phyloP scores from a whole-genome alignment of 2,329 filamentous ascomycete species.

The Aspergillus unguis region DNA sequence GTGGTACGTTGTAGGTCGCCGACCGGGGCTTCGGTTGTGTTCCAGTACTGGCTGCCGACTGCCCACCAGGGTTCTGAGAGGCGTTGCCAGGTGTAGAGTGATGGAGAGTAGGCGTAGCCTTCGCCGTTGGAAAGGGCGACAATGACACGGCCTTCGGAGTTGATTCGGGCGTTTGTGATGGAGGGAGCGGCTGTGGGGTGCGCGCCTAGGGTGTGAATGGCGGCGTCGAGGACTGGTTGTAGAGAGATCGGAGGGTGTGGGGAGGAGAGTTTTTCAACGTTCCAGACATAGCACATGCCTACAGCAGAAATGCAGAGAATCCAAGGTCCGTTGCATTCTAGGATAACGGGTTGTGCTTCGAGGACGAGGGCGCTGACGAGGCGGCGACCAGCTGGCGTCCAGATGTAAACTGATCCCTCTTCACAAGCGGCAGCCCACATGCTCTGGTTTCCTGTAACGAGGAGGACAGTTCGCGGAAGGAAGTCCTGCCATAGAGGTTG shows the following conservation, averaged over 20 bases:
- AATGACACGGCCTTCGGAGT: conserved; percentile 78
- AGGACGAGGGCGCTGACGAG: conserved; percentile 80
- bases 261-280: conserved; percentile 75
- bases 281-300: conserved; percentile 91
- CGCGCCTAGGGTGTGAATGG: conserved; percentile 71
- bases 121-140: conserved; percentile 94
- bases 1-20: conserved; percentile 69
- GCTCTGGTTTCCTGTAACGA: conserved; percentile 82
- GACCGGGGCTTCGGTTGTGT: conserved; percentile 88
- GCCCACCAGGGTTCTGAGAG: conserved; percentile 99
- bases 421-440: conserved; percentile 95
- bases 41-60: conserved; percentile 97
- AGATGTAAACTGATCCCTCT: conserved; percentile 83
- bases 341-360: conserved; percentile 88
- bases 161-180: conserved; percentile 86
- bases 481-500: conserved; percentile 90
- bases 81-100: conserved; percentile 88
- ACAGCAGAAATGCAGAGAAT: conserved; percentile 83
- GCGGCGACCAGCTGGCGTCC: conserved; percentile 87
- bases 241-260: conserved; percentile 88
- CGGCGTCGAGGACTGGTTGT: conserved; percentile 82
- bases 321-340: conserved; percentile 88
- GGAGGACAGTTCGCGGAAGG: conserved; percentile 77
- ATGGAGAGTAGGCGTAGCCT: conserved; percentile 81
- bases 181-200: conserved; percentile 78